Evolutionary conservation across 345 rosid species (phyloP).

Genomic region (Cochlearia excelsa): DNA sequence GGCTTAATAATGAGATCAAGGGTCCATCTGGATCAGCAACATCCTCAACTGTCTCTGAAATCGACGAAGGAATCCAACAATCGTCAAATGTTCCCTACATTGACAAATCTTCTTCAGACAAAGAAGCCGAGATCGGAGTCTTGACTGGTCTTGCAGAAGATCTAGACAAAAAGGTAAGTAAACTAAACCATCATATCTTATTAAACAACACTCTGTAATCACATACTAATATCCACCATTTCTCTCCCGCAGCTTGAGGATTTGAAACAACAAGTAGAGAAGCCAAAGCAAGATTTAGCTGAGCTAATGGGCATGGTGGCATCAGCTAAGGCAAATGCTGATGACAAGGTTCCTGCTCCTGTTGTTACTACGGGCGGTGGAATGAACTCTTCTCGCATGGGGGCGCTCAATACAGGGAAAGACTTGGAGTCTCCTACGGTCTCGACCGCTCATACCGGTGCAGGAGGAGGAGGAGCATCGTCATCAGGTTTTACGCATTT

Average conservation of each 20-base stretch:
- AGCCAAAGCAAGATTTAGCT: constrained; percentile 66
- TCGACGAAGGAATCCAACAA: constrained; percentile 52
- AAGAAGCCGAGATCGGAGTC: constrained; percentile 70
- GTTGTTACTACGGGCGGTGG: constrained; percentile 31
- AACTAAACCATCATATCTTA: neutral
- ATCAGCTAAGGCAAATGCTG: constrained; percentile 45
- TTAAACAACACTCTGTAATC: neutral
- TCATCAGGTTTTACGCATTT: constrained; percentile 66
- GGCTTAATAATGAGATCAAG: constrained; percentile 57
- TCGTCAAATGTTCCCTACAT: constrained; percentile 50
- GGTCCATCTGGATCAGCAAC: constrained; percentile 45
- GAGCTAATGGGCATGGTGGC: constrained; percentile 72
- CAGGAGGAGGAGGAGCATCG: constrained; percentile 47
- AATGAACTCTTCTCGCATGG: constrained; percentile 63
- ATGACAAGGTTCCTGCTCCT: constrained; percentile 40
- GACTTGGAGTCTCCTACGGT: constrained; percentile 53
- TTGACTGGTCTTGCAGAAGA: constrained; percentile 67
- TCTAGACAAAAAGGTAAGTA: constrained; percentile 80
- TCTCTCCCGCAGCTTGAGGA: constrained; percentile 75
- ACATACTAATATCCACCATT: constrained; percentile 5
- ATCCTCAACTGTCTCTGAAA: constrained; percentile 49
- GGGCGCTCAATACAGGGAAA: constrained; percentile 40
- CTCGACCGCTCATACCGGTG: constrained; percentile 77
- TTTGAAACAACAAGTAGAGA: constrained; percentile 60
- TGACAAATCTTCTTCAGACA: constrained; percentile 48